phyloP scores from a whole-genome alignment of 2,329 filamentous ascomycete genomes.

The Lasiodiplodia sp. region DNA sequence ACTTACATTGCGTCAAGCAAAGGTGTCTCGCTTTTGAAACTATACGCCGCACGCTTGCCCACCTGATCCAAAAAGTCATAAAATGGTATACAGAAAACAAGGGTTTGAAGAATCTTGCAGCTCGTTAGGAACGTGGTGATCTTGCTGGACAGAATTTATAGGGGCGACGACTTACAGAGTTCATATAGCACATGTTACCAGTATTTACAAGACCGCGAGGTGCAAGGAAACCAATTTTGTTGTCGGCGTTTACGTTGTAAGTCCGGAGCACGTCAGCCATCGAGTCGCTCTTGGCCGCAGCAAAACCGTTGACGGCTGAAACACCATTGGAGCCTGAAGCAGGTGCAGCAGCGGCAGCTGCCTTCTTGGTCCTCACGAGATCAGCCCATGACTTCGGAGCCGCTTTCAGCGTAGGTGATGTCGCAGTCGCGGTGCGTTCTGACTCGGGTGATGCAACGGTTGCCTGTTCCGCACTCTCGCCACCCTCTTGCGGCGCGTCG shows the following conservation, averaged over 20 bases:
- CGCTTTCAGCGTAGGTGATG: constrained; percentile 52
- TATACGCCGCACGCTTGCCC: constrained; percentile 81
- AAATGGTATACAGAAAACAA: constrained; percentile 92
- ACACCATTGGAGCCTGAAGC: constrained; percentile 38
- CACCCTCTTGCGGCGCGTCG: not conserved
- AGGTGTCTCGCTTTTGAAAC: constrained; percentile 94
- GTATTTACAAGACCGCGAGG: constrained; percentile 94
- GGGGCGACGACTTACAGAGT: constrained; percentile 73
- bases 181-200: constrained; percentile 99
- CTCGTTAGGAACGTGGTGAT: constrained; percentile 44
- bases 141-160: not conserved
- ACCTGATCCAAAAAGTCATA: constrained; percentile 92
- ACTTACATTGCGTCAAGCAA: constrained; percentile 91
- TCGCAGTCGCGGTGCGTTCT: constrained; percentile 48
- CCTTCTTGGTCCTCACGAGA: constrained; percentile 64
- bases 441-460: constrained; percentile 31
- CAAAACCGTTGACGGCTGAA: constrained; percentile 49
- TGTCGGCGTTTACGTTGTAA: constrained; percentile 71
- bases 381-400: constrained; percentile 73
- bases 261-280: constrained; percentile 78
- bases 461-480: constrained; percentile 33
- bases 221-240: constrained; percentile 82
- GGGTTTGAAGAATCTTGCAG: constrained; percentile 84
- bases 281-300: constrained; percentile 63
- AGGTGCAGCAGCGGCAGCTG: constrained; percentile 38